Percentiles rank a stretch among this genome's conserved stretches.
These are phyloP conservation scores for Termitomyces sp. DNA, from an alignment of 768 basidiomycete species.

Conservation along the genomic window DNA sequence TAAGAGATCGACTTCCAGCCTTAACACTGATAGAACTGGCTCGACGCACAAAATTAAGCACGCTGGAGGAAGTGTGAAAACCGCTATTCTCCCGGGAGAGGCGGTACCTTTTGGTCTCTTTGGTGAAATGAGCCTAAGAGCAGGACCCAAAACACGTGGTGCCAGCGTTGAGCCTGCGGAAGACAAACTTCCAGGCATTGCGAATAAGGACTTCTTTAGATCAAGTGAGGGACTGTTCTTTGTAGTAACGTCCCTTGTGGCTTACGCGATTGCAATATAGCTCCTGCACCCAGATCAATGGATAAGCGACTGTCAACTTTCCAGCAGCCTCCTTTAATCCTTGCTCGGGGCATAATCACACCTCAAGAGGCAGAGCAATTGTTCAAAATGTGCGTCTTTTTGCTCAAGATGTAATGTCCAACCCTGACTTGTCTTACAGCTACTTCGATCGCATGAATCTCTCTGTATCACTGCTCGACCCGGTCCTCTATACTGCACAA, in stretches of 20 bases:
- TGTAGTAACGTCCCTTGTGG: not conserved
- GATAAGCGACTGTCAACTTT: slow-evolving; percentile 29
- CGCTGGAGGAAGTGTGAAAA: slow-evolving; percentile 33
- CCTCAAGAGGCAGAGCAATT: slow-evolving; percentile 63
- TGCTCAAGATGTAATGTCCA: not conserved
- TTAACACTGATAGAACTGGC: slow-evolving; percentile 27
- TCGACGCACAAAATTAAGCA: slow-evolving; percentile 33
- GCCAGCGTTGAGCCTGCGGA: slow-evolving; percentile 32
- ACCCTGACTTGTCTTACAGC: slow-evolving; percentile 27
- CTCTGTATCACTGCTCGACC: slow-evolving; percentile 75
- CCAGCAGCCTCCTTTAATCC: slow-evolving; percentile 59
- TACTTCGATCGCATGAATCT: slow-evolving; percentile 78
- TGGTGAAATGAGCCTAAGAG: slow-evolving; percentile 54
- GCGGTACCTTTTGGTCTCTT: slow-evolving; percentile 74
- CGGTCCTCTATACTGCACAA: slow-evolving; percentile 78
- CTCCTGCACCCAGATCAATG: slow-evolving; percentile 34
- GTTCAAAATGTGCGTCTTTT: slow-evolving; percentile 55
- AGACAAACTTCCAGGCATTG: slow-evolving; percentile 56
- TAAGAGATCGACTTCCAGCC: slow-evolving; percentile 33
- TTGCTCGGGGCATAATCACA: slow-evolving; percentile 57
- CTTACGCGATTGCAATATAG: slow-evolving; percentile 19
- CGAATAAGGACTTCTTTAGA: slow-evolving; percentile 62
- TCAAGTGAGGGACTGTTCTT: slow-evolving; percentile 27
- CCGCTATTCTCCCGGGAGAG: slow-evolving; percentile 52
- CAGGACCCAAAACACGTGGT: slow-evolving; percentile 25